A percentile compares a stretch with the other conserved stretches of the same genome.
Conservation (phyloP, 1,284 basidiomycete genomes). For the Cryptococcus sp. region DNA sequence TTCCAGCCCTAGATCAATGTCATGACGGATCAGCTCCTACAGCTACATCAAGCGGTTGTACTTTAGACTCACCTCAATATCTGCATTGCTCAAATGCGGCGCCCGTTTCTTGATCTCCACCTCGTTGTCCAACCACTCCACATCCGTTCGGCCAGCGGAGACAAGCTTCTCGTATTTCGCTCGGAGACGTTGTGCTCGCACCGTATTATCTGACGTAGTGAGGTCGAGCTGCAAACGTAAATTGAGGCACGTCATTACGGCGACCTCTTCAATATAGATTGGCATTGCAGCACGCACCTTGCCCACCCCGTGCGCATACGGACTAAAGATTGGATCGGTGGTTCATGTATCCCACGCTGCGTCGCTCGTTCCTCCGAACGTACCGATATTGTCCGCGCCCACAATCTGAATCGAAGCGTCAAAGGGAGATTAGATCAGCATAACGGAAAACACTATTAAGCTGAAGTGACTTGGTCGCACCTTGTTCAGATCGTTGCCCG, state of each 20-base stretch:
- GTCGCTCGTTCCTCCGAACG: constrained; percentile 13
- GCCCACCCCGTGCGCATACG: constrained; percentile 44
- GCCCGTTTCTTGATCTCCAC: constrained; percentile 31
- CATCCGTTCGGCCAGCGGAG: background rate
- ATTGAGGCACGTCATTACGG: background rate
- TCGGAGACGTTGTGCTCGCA: constrained; percentile 1
- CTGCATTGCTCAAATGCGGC: constrained; percentile 22
- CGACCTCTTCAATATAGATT: background rate
- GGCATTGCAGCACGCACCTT: constrained; percentile 22
- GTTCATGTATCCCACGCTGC: constrained; percentile 40
- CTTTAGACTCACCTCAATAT: constrained; percentile 23
- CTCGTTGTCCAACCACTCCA: constrained; percentile 14
- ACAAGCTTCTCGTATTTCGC: constrained; percentile 3
- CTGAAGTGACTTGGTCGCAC: constrained; percentile 23
- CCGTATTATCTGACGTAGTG: constrained; percentile 1
- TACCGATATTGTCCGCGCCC: constrained; percentile 11
- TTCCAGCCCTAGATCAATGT: constrained; percentile 33
- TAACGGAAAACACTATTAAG: background rate
- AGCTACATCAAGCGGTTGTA: background rate
- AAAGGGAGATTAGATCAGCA: no score
- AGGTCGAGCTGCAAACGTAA: constrained; percentile 10
- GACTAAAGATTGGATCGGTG: constrained; percentile 40
- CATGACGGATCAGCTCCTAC: constrained; percentile 6
- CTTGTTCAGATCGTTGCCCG: constrained; percentile 51
- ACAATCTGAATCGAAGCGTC: constrained; percentile 12